Evolutionary conservation across 2,329 filamentous ascomycete genomes (phyloP).

Genomic region (Aphanoascus verrucosus): DNA sequence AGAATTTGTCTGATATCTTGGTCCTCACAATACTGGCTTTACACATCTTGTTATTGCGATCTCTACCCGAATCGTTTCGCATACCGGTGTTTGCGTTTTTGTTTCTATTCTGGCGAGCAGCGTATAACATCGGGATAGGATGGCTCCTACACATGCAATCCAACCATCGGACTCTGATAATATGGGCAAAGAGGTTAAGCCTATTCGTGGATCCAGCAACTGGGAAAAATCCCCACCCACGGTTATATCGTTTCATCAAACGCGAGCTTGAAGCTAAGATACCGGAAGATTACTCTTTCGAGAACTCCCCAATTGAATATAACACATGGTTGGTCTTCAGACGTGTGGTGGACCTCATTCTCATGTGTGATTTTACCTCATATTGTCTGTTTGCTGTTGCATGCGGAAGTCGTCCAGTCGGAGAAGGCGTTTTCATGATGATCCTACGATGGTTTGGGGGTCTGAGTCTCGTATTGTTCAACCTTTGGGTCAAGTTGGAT

Average conservation of each 20-base stretch:
- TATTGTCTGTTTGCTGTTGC: slow-evolving; percentile 94
- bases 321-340: slow-evolving; percentile 98
- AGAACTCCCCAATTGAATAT: slow-evolving; percentile 89
- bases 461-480: slow-evolving; percentile 74
- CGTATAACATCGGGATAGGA: slow-evolving; percentile 91
- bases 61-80: slow-evolving; percentile 58
- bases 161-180: slow-evolving; percentile 70
- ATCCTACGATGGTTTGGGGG: slow-evolving; percentile 68
- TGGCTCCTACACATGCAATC: slow-evolving; percentile 83
- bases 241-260: slow-evolving; percentile 74
- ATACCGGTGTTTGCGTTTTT: slow-evolving; percentile 68
- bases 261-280: slow-evolving; percentile 91
- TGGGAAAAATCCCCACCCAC: slow-evolving; percentile 72
- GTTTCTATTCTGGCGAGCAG: slow-evolving; percentile 85
- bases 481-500: slow-evolving; percentile 96
- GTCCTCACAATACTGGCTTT: slow-evolving; percentile 68
- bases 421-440: slow-evolving; percentile 60
- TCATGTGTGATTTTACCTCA: slow-evolving; percentile 97
- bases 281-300: slow-evolving; percentile 83
- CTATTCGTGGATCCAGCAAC: slow-evolving; percentile 75
- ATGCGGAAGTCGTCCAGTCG: slow-evolving; percentile 63
- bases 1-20: slow-evolving; percentile 76
- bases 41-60: slow-evolving; percentile 63
- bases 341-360: slow-evolving; percentile 85
- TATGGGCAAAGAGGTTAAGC: slow-evolving; percentile 74